Conservation (phyloP, 192 early-diverging fungal species). For the Helicostylum pulchrum region DNA sequence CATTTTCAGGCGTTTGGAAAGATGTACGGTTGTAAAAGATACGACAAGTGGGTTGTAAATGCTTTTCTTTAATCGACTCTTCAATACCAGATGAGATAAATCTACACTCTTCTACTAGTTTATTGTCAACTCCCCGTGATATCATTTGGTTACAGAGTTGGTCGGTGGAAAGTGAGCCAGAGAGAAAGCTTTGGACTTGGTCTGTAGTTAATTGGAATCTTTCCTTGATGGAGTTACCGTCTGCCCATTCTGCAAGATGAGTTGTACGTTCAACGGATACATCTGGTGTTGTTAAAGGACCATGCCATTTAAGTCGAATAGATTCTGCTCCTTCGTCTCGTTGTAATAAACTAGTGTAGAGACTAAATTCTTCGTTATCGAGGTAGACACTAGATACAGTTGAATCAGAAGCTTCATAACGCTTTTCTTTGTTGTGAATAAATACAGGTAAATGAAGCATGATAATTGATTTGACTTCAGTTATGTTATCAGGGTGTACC, state of each 20-base stretch:
- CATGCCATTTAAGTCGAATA: conserved; percentile 33
- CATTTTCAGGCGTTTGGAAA: conserved; percentile 47
- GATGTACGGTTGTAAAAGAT: conserved; percentile 35
- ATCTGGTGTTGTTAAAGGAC: conserved; percentile 15
- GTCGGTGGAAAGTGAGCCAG: conserved; percentile 23
- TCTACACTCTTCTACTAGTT: conserved; percentile 52
- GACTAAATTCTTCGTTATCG: conserved; percentile 29
- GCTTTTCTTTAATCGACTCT: conserved; percentile 27
- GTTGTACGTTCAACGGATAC: conserved; percentile 35
- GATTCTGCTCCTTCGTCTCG: conserved; percentile 34
- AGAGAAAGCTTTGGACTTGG: conserved; percentile 19
- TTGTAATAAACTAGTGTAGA: conserved; percentile 34
- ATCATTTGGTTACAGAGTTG: conserved; percentile 63
- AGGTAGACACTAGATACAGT: conserved; percentile 36
- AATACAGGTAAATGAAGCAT: conserved; percentile 37
- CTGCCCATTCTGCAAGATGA: conserved; percentile 24
- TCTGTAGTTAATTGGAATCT: conserved; percentile 20
- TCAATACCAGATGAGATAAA: conserved; percentile 23
- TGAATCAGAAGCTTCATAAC: conserved; percentile 43
- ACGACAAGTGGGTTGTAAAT: conserved; percentile 23
- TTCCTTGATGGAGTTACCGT: conserved; percentile 31
- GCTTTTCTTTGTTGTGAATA: conserved; percentile 42
- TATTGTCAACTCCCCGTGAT: conserved; percentile 61
- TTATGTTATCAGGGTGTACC: conserved; percentile 40
- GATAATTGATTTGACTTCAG: conserved; percentile 38